Evolutionary conservation across 768 basidiomycete species (phyloP), one percentile per base, ranked within the genome.

Genomic region (Trametes elegans): DNA sequence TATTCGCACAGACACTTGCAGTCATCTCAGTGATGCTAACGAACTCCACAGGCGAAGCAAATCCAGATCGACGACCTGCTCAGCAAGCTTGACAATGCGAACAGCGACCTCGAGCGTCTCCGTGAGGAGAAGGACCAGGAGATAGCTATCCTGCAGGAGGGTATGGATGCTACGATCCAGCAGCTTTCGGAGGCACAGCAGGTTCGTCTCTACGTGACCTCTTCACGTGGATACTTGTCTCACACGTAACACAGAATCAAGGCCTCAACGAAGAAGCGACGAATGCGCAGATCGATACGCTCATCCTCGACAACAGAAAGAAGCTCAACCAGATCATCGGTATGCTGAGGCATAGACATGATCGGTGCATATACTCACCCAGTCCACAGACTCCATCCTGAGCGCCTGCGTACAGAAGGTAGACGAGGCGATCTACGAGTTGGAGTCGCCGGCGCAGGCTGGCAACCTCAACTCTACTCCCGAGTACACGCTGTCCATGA

Each of bases 381-480:
- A 51, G 45, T n/a, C 23, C 49, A 19, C 48, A 94, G 96, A 99
- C 73, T 98, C 96, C 0, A 98, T 98, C 67, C 76, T 99, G 19
- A 92, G 97, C 68, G 90, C 93, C 3, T 98, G 96, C 69, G 88
- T 97, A 27, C 90, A 94, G 62, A 98, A 98, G 71, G 88, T 99
- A 23, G 97, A 99, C 62, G 95, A 98, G 65, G 82, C 93, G 5
- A 91, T 98, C 63, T 99, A 98, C 71, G 97, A 98, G 70, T 81
- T 99, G 36, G 96, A 99, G 71, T 97, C 97, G 3, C 93, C 93
- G 2, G 88, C 90, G 35, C 91, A 93, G 64, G 88, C 89, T 4
- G 97, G 96, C 32, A 98, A 98, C 72, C 80, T 88, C 62, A 96
- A 91, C 67, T 93, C 96, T n/a, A 98, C 97, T 0, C 97, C 97